A percentile compares a stretch with the other conserved stretches of the same genome.
Conservation (phyloP, 352 stramenopile genomes). For the Globisporangium heterothallicum region DNA sequence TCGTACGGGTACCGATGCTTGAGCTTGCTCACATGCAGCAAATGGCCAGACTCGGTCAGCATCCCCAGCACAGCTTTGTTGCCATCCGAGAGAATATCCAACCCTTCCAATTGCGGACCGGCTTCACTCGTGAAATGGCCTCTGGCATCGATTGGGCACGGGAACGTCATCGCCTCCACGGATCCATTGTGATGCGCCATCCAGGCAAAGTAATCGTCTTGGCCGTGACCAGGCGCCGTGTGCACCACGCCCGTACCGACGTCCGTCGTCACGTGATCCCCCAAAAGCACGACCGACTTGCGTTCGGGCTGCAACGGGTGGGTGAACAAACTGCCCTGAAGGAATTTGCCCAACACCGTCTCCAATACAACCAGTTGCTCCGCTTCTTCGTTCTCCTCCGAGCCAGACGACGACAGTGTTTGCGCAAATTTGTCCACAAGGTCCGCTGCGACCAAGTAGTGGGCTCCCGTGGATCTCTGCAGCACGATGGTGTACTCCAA, state of each 20-base stretch:
- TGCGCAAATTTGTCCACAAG: slow-evolving; percentile 42
- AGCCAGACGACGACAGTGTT: slow-evolving; percentile 11
- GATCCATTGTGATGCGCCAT: slow-evolving; percentile 40
- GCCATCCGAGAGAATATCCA: slow-evolving; percentile 90
- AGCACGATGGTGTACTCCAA: slow-evolving; percentile 93
- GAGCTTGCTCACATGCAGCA: slow-evolving; percentile 88
- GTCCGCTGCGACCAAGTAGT: slow-evolving; percentile 60
- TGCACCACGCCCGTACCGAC: slow-evolving; percentile 98
- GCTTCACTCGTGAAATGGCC: slow-evolving; percentile 89
- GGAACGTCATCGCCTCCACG: slow-evolving; percentile 26
- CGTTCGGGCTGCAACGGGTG: slow-evolving; percentile 88
- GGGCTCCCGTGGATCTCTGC: slow-evolving; percentile 20
- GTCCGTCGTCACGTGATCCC: slow-evolving; percentile 97
- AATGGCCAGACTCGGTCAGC: slow-evolving; percentile 63
- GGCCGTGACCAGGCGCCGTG: slow-evolving; percentile 96
- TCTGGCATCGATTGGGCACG: slow-evolving; percentile 62
- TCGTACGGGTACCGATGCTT: slow-evolving; percentile 98
- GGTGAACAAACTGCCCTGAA: slow-evolving; percentile 65
- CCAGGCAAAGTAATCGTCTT: slow-evolving; percentile 93
- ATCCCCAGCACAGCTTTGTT: slow-evolving; percentile 90
- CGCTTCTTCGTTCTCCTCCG: slow-evolving; percentile 9
- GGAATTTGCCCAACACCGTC: slow-evolving; percentile 46
- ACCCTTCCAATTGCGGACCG: slow-evolving; percentile 79
- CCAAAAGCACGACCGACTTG: slow-evolving; percentile 84
- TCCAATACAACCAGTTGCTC: slow-evolving; percentile 46